These are phyloP conservation scores for Rhododendron griersonianum DNA, from an alignment of 148 eudicot species.

Conservation along the genomic window DNA sequence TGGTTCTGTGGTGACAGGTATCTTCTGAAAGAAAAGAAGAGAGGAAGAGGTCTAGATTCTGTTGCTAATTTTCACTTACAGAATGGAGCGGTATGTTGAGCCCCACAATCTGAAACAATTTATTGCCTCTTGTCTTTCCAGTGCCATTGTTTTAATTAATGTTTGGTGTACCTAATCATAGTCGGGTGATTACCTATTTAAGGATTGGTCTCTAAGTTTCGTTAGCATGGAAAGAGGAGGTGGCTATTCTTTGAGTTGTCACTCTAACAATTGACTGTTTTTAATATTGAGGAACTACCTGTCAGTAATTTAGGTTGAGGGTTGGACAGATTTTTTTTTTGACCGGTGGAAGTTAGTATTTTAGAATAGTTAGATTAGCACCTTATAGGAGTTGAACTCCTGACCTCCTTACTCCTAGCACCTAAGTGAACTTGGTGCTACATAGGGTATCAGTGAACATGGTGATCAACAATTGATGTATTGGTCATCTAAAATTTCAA, in stretches of 20 bases:
- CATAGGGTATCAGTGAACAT: not conserved
- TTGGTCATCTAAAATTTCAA: not conserved
- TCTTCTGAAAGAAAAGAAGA: conserved; percentile 68
- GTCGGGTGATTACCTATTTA: not conserved
- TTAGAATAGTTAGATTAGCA: too few species aligned
- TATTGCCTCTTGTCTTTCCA: not conserved
- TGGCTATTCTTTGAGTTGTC: not conserved
- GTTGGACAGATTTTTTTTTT: not conserved
- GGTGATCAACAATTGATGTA: not conserved
- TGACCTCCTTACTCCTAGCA: too few species aligned
- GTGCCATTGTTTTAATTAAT: not conserved
- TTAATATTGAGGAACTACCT: not conserved
- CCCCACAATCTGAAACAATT: not conserved
- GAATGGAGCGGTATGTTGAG: conserved; percentile 87
- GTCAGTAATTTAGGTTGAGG: not conserved
- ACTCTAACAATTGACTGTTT: not conserved
- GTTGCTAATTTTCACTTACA: conserved; percentile 99
- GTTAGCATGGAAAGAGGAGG: not conserved
- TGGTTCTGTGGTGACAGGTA: conserved; percentile 16
- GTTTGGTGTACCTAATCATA: not conserved
- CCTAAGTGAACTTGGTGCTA: too few species aligned
- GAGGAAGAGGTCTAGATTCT: conserved; percentile 92
- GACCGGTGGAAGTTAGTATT: too few species aligned
- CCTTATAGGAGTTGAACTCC: too few species aligned
- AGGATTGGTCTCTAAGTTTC: not conserved